Percentiles rank a stretch among this genome's conserved stretches.
These are phyloP conservation scores for Rhodamnia argentea DNA, from an alignment of 345 rosid species.

Conservation along the genomic window DNA sequence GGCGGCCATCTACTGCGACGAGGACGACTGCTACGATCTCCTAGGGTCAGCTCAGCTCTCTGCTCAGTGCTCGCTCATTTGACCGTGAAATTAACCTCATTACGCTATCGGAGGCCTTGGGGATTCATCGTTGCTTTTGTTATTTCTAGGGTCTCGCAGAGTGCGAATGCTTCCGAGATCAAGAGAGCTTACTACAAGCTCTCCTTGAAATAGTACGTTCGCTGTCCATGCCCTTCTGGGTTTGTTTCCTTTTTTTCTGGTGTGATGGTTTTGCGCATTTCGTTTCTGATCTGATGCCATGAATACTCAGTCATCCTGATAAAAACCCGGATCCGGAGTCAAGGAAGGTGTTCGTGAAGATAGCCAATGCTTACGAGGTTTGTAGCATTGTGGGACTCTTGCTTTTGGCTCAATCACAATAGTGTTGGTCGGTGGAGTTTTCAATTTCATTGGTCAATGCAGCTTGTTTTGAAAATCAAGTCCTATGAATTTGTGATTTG, in stretches of 20 bases:
- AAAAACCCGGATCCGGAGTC: slow-evolving; percentile 98
- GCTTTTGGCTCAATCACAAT: neutral
- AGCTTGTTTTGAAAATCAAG: neutral
- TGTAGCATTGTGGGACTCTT: neutral
- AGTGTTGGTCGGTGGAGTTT: neutral
- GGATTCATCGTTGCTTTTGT: neutral
- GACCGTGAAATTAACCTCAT: neutral
- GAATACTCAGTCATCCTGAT: slow-evolving; percentile 66
- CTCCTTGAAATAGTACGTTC: slow-evolving; percentile 67
- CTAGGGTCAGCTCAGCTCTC: slow-evolving; percentile 40
- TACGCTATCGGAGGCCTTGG: neutral
- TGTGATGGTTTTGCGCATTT: neutral
- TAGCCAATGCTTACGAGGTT: slow-evolving; percentile 96
- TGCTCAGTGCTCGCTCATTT: neutral
- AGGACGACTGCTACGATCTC: slow-evolving; percentile 94
- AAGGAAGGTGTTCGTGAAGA: slow-evolving; percentile 71
- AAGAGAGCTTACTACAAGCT: slow-evolving; percentile 95
- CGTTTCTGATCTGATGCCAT: neutral
- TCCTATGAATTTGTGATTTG: neutral
- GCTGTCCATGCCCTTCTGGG: neutral
- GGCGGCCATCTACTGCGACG: slow-evolving; percentile 84
- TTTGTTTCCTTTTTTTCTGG: neutral
- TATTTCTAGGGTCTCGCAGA: slow-evolving; percentile 63
- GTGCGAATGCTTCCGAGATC: slow-evolving; percentile 81
- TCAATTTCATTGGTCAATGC: neutral